Base-by-base conservation (phyloP, 306 rosid genomes). In the Cucurbita ficifolia region DNA sequence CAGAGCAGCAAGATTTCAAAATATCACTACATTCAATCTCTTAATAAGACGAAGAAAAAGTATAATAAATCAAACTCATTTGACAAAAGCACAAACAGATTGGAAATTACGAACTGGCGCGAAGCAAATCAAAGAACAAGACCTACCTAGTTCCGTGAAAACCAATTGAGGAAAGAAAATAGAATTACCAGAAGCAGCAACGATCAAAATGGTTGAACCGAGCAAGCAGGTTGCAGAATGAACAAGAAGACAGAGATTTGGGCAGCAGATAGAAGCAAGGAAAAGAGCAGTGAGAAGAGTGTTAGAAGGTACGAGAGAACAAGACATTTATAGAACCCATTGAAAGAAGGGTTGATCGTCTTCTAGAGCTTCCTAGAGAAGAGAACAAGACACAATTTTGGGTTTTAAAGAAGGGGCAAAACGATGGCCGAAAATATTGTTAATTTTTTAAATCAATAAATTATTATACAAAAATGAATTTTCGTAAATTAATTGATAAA, bases 361-460 rank as follows among this genome's bases (percentile, higher is more conserved):
- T 83, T 83, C 87, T 78, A 76, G 87, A 83, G 69, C 67, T 55
- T 83, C 73, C 84, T 7, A 48, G 87, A 83, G 29, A 54, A 33
- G 35, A 33, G 43, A 59, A 43, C 33, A 55, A 46, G 5, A 52
- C 10, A 52, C 29, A 73, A 24, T 1, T 13, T 68, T 22, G 17
- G 14, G 7, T 67, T 46, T 7, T 39, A 24, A 68, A 13, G 13
- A 68, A 0, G 48, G 56, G 54, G 19, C n/a, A 45, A 42, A 68
- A 3, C 56, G 21, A 8, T 22, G 48, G 73, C 73, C 42, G 73
- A 42, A 68, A 69, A 12, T 12, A 29, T 29, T 29, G 33, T 29
- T 29, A 29, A 29, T 2, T 29, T 29, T 29, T 29, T 29, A 29
- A 29, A 29, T 29, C 33, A 29, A 29, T 29, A 29, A 29, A 29